These are phyloP conservation scores for Senna tora DNA, from an alignment of 306 rosid genomes.

Conservation along the genomic window DNA sequence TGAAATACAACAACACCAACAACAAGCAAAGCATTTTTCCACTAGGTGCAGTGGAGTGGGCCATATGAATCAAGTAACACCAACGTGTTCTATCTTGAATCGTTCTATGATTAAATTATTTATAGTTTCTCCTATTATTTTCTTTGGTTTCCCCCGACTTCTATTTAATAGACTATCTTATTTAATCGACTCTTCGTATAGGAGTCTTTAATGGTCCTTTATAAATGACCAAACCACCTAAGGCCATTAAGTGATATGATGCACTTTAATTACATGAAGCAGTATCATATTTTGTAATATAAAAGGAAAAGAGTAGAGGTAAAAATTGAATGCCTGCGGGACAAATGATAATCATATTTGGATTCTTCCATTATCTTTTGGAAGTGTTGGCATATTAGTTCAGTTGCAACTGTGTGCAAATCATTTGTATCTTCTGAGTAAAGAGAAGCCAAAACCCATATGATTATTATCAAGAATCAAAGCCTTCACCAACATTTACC, in stretches of 20 bases:
- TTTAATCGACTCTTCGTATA: no score
- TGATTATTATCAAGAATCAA: constrained; percentile 29
- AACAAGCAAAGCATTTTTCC: no score
- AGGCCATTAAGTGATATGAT: background rate
- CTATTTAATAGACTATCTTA: no score
- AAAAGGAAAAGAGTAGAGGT: background rate
- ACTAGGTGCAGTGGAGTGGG: no score
- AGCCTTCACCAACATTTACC: constrained; percentile 57
- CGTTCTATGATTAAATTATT: no score
- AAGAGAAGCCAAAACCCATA: constrained; percentile 23
- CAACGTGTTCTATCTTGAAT: no score
- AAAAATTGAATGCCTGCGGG: constrained; percentile 25
- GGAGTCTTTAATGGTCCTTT: no score
- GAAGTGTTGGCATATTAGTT: constrained; percentile 13
- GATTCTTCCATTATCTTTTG: constrained; percentile 8
- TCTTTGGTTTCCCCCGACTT: no score
- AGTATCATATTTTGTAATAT: background rate
- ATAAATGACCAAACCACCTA: no score
- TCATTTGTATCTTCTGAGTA: background rate
- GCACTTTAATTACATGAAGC: constrained; percentile 1
- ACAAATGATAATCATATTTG: constrained; percentile 6
- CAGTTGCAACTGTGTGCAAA: background rate
- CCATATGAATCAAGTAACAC: no score
- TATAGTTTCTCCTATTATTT: no score
- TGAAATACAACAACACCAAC: no score